These are phyloP conservation scores for Isatis lusitanica DNA, from an alignment of 441 rosid genomes.

Conservation along the genomic window DNA sequence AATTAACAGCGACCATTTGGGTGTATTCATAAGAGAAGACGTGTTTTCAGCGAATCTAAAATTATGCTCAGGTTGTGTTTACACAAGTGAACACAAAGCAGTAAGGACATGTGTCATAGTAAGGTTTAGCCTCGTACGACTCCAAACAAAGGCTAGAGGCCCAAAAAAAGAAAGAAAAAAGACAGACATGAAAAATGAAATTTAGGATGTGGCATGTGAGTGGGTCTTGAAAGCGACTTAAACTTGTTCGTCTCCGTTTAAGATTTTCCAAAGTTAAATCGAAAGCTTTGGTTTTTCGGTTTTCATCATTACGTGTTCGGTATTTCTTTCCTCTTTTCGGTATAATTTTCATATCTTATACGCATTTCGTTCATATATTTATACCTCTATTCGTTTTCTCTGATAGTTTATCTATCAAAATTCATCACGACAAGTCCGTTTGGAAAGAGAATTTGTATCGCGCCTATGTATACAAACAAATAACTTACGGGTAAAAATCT, in stretches of 20 bases:
- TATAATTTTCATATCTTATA: background rate
- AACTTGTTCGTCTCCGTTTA: constrained; percentile 13
- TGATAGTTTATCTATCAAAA: background rate
- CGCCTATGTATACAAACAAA: background rate
- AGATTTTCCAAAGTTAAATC: background rate
- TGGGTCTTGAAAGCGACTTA: constrained; percentile 12
- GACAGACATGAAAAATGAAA: background rate
- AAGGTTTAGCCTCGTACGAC: constrained; percentile 16
- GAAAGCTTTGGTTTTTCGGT: background rate
- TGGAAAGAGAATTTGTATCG: background rate
- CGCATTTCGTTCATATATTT: background rate
- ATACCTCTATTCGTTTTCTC: background rate
- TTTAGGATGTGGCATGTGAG: background rate
- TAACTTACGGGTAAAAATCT: background rate
- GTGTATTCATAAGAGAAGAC: constrained; percentile 24
- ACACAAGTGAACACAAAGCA: background rate
- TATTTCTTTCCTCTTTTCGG: background rate
- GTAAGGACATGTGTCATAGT: constrained; percentile 6
- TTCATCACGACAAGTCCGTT: constrained; percentile 10
- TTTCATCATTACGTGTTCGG: background rate
- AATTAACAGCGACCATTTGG: constrained; percentile 33
- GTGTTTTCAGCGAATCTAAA: constrained; percentile 12
- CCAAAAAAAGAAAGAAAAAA: too few relatives aligned
- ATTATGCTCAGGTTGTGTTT: background rate
- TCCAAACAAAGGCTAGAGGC: background rate